Evolutionary conservation across 2,329 filamentous ascomycete species (phyloP).

Genomic region (Fusarium beomiforme): DNA sequence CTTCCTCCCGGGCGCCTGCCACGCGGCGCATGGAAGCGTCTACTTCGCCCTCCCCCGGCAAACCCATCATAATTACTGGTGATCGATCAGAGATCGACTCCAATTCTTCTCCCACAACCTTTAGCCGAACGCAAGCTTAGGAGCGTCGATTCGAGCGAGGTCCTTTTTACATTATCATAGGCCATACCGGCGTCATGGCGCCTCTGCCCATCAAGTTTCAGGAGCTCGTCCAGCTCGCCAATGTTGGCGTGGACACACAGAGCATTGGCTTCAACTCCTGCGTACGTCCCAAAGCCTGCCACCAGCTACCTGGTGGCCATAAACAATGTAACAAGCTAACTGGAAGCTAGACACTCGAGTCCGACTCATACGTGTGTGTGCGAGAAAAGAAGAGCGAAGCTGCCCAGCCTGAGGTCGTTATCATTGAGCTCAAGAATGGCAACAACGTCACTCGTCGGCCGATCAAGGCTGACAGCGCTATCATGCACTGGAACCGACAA

Average conservation of each 20-base stretch:
- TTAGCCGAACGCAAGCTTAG: constrained; percentile 34
- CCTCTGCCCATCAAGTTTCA: constrained; percentile 92
- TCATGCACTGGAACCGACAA: constrained; percentile 98
- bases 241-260: constrained; percentile 58
- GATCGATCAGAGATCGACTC: constrained; percentile 41
- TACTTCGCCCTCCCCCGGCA: constrained; percentile 39
- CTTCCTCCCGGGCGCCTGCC: constrained; percentile 36
- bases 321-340: constrained; percentile 34
- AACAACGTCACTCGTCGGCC: constrained; percentile 95
- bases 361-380: constrained; percentile 94
- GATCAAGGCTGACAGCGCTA: constrained; percentile 99
- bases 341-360: constrained; percentile 85
- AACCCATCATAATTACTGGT: constrained; percentile 37
- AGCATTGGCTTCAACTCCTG: constrained; percentile 83
- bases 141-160: constrained; percentile 40
- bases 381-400: constrained; percentile 91
- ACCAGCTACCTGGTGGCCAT: background rate
- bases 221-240: constrained; percentile 79
- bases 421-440: constrained; percentile 96
- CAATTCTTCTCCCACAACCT: constrained; percentile 16
- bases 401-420: constrained; percentile 91
- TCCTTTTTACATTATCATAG: constrained; percentile 40
- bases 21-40: constrained; percentile 53
- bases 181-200: constrained; percentile 61
- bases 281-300: constrained; percentile 60